Conservation (phyloP, 2,329 filamentous ascomycete genomes). For the Colletotrichum camelliae region DNA sequence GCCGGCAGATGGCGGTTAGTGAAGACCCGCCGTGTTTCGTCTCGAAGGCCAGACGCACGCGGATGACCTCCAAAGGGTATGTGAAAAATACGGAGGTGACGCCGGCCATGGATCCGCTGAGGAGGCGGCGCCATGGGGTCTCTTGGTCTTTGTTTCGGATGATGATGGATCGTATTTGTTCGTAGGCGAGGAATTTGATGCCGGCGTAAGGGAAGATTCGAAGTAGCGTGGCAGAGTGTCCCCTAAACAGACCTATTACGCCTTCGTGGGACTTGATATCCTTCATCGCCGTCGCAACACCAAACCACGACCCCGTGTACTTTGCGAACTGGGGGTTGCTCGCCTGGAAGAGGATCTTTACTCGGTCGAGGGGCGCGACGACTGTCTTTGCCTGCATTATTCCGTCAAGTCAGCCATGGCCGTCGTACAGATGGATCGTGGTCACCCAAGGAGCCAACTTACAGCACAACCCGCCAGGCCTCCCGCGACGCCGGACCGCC, state of each 20-base stretch:
- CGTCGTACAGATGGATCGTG: not conserved
- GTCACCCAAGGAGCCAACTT: constrained; percentile 42
- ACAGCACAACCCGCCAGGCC: constrained; percentile 92
- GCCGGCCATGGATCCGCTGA: constrained; percentile 78
- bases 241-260: constrained; percentile 79
- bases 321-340: constrained; percentile 93
- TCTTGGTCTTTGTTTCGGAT: constrained; percentile 78
- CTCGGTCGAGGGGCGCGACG: constrained; percentile 93
- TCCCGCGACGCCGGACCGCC: constrained; percentile 84
- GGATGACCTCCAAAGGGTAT: constrained; percentile 91
- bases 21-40: constrained; percentile 79
- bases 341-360: constrained; percentile 98
- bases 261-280: constrained; percentile 84
- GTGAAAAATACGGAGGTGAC: constrained; percentile 95
- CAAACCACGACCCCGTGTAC: constrained; percentile 88
- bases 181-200: constrained; percentile 98
- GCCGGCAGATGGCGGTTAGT: constrained; percentile 76
- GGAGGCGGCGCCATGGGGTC: constrained; percentile 76
- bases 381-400: constrained; percentile 82
- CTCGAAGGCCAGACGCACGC: constrained; percentile 93
- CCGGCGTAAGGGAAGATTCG: constrained; percentile 97
- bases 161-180: constrained; percentile 84
- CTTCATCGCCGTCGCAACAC: constrained; percentile 80
- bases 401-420: not conserved
- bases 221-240: constrained; percentile 91